Conservation (phyloP, 1,139 yeast genomes). For the Suhomyces terraborum region DNA sequence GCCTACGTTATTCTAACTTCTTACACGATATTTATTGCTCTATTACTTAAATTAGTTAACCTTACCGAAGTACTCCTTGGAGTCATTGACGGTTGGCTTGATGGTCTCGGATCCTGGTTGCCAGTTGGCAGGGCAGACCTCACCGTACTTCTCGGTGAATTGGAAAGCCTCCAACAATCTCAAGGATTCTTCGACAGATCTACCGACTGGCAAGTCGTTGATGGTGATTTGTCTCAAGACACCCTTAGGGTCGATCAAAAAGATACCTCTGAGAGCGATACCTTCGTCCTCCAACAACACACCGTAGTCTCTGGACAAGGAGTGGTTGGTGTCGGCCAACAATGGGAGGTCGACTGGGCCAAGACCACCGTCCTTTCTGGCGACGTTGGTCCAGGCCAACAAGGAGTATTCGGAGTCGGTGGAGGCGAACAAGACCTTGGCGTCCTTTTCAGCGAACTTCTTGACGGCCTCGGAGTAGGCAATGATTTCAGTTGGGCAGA, state of each 20-base stretch:
- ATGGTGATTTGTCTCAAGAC: constrained; percentile 91
- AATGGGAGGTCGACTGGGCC: constrained; percentile 94
- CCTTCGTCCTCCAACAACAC: constrained; percentile 95
- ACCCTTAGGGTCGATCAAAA: constrained; percentile 96
- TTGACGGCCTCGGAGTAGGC: constrained; percentile 95
- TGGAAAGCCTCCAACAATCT: constrained; percentile 99
- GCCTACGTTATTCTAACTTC: too few relatives aligned
- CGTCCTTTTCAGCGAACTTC: constrained; percentile 84
- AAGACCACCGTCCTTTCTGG: constrained; percentile 97
- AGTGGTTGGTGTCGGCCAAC: constrained; percentile 95
- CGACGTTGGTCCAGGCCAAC: constrained; percentile 96
- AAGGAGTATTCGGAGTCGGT: constrained; percentile 97
- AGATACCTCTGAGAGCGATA: constrained; percentile 95
- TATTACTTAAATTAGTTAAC: constrained; percentile 36
- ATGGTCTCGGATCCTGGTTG: constrained; percentile 95
- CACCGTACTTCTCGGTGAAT: constrained; percentile 97
- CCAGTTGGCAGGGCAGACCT: constrained; percentile 99
- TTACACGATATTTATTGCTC: background rate
- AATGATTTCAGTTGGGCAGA: constrained; percentile 98
- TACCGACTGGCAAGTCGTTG: constrained; percentile 98
- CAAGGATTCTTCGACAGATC: constrained; percentile 95
- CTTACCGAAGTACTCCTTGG: constrained; percentile 79
- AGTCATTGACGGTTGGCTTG: constrained; percentile 79
- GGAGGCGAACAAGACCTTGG: constrained; percentile 91
- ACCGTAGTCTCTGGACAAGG: constrained; percentile 93